A percentile compares a stretch with the other conserved stretches of the same genome.
phyloP scores from a whole-genome alignment of 140 eudicot genomes.

The Ambrosia hybrid region DNA sequence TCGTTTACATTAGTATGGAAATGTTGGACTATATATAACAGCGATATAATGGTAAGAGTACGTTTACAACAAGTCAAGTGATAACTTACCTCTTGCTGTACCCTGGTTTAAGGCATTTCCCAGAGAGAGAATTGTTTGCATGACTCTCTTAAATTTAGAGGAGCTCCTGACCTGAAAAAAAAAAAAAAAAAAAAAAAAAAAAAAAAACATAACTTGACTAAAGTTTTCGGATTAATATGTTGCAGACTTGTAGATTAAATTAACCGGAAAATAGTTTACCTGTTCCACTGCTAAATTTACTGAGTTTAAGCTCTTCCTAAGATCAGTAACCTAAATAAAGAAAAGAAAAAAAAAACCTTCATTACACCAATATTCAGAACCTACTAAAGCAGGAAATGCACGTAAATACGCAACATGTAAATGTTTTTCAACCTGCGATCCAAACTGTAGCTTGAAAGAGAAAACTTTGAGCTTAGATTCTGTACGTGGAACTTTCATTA shows the following conservation, averaged over 20 bases:
- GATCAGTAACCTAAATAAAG: slow-evolving; percentile 30
- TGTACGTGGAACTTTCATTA: slow-evolving; percentile 92
- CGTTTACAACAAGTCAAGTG: background rate
- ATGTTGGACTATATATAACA: no score
- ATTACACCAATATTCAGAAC: slow-evolving; percentile 1
- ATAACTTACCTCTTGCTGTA: slow-evolving; percentile 46
- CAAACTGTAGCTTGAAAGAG: slow-evolving; percentile 64
- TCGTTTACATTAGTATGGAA: no score
- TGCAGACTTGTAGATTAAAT: background rate
- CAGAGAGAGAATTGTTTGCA: no score
- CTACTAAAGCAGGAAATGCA: background rate
- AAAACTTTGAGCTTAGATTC: slow-evolving; percentile 82
- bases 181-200: no score
- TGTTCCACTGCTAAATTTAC: slow-evolving; percentile 34
- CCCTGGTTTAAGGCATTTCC: slow-evolving; percentile 57
- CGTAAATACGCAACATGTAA: background rate
- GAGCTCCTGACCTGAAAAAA: no score
- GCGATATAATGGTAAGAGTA: no score
- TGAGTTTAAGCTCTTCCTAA: slow-evolving; percentile 29
- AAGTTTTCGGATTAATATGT: background rate
- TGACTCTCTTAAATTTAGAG: no score
- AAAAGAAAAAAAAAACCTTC: background rate
- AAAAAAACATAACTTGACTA: no score
- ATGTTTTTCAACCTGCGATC: slow-evolving; percentile 53
- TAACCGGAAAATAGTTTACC: slow-evolving; percentile 19